Evolutionary conservation across 805 yeast species (phyloP).

Genomic region (Wickerhamiella qilinensis): DNA sequence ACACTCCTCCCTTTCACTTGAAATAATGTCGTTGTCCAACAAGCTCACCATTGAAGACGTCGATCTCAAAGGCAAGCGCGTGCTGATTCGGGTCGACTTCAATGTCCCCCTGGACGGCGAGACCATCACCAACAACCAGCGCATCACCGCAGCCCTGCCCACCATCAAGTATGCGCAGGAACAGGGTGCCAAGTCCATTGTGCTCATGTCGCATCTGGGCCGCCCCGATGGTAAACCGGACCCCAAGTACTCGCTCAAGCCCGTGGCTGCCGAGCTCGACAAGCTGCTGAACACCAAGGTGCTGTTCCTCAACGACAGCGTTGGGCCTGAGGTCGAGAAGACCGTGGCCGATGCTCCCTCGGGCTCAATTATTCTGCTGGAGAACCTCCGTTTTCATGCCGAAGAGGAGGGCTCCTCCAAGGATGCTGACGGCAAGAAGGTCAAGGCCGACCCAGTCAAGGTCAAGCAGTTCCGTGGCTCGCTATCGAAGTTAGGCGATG

Average conservation of each 20-base stretch:
- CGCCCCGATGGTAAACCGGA: constrained; percentile 93
- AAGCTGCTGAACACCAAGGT: constrained; percentile 61
- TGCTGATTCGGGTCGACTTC: constrained; percentile 82
- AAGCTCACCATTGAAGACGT: constrained; percentile 89
- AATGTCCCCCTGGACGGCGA: constrained; percentile 64
- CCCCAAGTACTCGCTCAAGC: constrained; percentile 80
- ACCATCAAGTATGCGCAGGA: constrained; percentile 90
- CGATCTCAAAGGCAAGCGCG: constrained; percentile 77
- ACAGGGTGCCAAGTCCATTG: constrained; percentile 75
- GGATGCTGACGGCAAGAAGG: constrained; percentile 83
- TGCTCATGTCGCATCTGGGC: constrained; percentile 95
- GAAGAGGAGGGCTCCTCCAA: constrained; percentile 80
- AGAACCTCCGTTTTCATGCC: constrained; percentile 96
- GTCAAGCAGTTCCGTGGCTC: constrained; percentile 80
- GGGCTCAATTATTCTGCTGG: constrained; percentile 80
- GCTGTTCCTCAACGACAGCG: constrained; percentile 76
- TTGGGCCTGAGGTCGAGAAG: constrained; percentile 76
- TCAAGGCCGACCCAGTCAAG: constrained; percentile 67
- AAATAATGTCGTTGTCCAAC: constrained; percentile 84
- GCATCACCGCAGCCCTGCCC: constrained; percentile 98
- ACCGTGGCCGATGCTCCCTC: constrained; percentile 56
- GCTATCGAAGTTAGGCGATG: constrained; percentile 87
- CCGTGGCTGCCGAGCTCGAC: constrained; percentile 81
- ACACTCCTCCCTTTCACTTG: no score
- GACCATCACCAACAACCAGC: constrained; percentile 97